These are phyloP conservation scores for Coniochaeta sp. DNA, from an alignment of 2,329 filamentous ascomycete species.

Conservation along the genomic window DNA sequence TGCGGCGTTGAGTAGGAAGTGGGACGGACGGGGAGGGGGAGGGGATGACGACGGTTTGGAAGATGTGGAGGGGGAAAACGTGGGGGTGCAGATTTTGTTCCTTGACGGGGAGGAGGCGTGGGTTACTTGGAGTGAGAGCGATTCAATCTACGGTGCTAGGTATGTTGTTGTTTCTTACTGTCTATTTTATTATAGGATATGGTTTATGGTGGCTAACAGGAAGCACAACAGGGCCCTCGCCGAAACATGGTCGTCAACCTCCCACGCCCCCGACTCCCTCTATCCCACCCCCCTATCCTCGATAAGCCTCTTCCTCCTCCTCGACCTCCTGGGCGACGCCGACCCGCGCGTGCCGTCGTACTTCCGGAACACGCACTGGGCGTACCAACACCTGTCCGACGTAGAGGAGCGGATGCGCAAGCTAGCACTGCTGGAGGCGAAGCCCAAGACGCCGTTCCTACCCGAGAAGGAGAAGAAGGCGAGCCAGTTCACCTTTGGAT, in stretches of 20 bases:
- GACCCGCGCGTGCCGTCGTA: slow-evolving; percentile 56
- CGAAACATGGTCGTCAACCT: slow-evolving; percentile 66
- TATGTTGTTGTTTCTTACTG: slow-evolving; percentile 34
- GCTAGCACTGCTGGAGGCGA: slow-evolving; percentile 42
- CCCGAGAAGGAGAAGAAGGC: slow-evolving; percentile 50
- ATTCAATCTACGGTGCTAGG: slow-evolving; percentile 86
- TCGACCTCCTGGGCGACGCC: slow-evolving; percentile 53
- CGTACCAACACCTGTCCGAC: slow-evolving; percentile 52
- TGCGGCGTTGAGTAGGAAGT: slow-evolving; percentile 70
- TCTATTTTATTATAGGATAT: background rate
- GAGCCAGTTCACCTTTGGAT: slow-evolving; percentile 39
- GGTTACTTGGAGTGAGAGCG: slow-evolving; percentile 65
- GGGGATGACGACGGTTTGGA: slow-evolving; percentile 53
- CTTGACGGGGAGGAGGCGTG: slow-evolving; percentile 96
- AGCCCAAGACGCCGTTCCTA: slow-evolving; percentile 52
- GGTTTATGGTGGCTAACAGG: background rate
- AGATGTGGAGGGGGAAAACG: slow-evolving; percentile 52
- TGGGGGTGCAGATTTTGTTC: slow-evolving; percentile 81
- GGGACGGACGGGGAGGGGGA: slow-evolving; percentile 66
- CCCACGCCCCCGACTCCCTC: slow-evolving; percentile 64
- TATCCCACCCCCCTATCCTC: slow-evolving; percentile 69
- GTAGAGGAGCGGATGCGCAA: slow-evolving; percentile 52
- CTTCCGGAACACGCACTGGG: slow-evolving; percentile 66
- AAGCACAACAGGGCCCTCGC: slow-evolving; percentile 56
- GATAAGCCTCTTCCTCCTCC: slow-evolving; percentile 61